phyloP scores from a whole-genome alignment of 2,329 filamentous ascomycete genomes.

The Penicillium janthinellum region DNA sequence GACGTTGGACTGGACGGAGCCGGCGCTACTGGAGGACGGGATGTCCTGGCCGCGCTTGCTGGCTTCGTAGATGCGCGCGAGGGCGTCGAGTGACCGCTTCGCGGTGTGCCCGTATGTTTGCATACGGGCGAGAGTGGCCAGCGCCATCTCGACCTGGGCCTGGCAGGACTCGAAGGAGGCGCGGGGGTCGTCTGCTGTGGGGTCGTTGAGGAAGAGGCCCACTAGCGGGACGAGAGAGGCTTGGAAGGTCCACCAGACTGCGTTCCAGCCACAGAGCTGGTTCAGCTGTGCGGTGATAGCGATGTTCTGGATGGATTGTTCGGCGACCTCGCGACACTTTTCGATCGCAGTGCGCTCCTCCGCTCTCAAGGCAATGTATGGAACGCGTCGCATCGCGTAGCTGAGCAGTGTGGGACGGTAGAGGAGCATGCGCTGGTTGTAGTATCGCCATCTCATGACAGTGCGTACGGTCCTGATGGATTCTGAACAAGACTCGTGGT shows the following conservation, averaged over 20 bases:
- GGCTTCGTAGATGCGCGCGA: conserved; percentile 66
- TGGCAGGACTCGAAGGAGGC: conserved; percentile 55
- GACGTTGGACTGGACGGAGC: conserved; percentile 11
- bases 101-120: conserved; percentile 67
- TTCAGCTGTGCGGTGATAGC: conserved; percentile 69
- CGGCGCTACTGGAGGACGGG: conserved; percentile 10
- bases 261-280: conserved; percentile 79
- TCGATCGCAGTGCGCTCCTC: conserved; percentile 70
- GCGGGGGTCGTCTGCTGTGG: conserved; percentile 59
- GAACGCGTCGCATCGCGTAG: conserved; percentile 57
- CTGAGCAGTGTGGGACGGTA: conserved; percentile 73
- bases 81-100: conserved; percentile 63
- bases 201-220: conserved; percentile 60
- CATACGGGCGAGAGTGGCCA: conserved; percentile 52
- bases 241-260: conserved; percentile 80
- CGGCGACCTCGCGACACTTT: conserved; percentile 69
- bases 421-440: conserved; percentile 74
- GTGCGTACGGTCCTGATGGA: conserved; percentile 69
- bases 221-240: conserved; percentile 77
- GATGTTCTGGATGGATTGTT: conserved; percentile 72
- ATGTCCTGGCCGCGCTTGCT: conserved; percentile 36
- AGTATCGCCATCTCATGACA: conserved; percentile 81
- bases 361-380: conserved; percentile 53
- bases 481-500: conserved; percentile 68
- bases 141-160: conserved; percentile 57